Conservation (phyloP, 768 basidiomycete species). For the Naematelia encephala region DNA sequence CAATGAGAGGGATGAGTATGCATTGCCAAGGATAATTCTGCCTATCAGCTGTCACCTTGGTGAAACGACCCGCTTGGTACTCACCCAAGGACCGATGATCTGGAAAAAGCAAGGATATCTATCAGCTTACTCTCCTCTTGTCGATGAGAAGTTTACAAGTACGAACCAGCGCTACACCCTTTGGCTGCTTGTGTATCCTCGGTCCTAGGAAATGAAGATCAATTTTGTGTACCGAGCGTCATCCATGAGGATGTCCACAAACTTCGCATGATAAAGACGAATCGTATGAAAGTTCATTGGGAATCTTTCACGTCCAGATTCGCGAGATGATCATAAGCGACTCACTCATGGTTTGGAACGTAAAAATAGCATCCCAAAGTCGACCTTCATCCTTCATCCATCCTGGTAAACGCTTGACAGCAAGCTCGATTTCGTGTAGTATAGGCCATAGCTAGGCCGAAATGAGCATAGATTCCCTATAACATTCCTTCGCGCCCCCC, state of each 20-base stretch:
- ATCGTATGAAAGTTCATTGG: too few species aligned
- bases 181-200: constrained; percentile 47
- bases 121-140: too few species aligned
- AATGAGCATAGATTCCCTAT: too few species aligned
- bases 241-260: too few species aligned
- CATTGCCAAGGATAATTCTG: constrained; percentile 49
- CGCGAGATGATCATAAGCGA: too few species aligned
- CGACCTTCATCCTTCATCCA: constrained; percentile 49
- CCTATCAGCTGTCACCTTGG: background rate
- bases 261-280: too few species aligned
- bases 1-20: constrained; percentile 39
- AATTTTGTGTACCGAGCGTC: too few species aligned
- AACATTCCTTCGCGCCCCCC: too few species aligned
- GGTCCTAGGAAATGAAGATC: constrained; percentile 23
- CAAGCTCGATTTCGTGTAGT: constrained; percentile 44
- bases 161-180: constrained; percentile 42
- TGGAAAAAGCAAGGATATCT: background rate
- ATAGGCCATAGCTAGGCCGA: constrained; percentile 28
- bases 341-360: constrained; percentile 45
- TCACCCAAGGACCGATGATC: constrained; percentile 48
- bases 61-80: background rate
- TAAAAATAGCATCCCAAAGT: constrained; percentile 34
- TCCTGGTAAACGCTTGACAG: constrained; percentile 32
- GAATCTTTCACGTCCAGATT: too few species aligned
- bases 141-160: background rate